Conservation (phyloP, 2,329 filamentous ascomycete genomes). For the Lasiodiplodia theobromae region DNA sequence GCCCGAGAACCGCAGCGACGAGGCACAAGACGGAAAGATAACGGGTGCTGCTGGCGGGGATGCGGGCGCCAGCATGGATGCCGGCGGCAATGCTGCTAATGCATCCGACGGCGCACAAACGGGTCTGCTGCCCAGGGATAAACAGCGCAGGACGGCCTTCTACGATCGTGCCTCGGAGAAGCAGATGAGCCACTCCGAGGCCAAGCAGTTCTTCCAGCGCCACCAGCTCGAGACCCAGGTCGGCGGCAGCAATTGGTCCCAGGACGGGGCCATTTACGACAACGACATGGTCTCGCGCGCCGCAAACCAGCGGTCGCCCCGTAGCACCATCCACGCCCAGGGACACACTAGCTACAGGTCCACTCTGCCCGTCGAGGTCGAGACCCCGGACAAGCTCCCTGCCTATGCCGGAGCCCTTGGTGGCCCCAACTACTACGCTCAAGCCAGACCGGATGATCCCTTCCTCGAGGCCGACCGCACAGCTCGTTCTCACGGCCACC, state of each 20-base stretch:
- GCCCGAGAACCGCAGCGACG: slow-evolving; percentile 33
- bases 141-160: slow-evolving; percentile 77
- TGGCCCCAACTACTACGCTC: slow-evolving; percentile 34
- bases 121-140: slow-evolving; percentile 56
- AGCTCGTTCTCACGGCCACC: slow-evolving; percentile 57
- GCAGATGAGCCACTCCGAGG: slow-evolving; percentile 91
- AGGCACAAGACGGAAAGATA: slow-evolving; percentile 33
- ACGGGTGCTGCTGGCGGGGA: slow-evolving; percentile 10
- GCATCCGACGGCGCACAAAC: slow-evolving; percentile 37
- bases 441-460: slow-evolving; percentile 35
- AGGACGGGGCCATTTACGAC: slow-evolving; percentile 49
- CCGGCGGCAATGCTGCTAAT: slow-evolving; percentile 35
- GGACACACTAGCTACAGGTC: slow-evolving; percentile 34
- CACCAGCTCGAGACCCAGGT: slow-evolving; percentile 71
- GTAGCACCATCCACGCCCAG: slow-evolving; percentile 39
- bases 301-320: slow-evolving; percentile 52
- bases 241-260: slow-evolving; percentile 46
- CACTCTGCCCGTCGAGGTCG: slow-evolving; percentile 45
- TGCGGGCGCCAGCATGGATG: slow-evolving; percentile 36
- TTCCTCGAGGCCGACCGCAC: slow-evolving; percentile 56
- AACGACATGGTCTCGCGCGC: slow-evolving; percentile 46
- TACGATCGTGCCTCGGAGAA: slow-evolving; percentile 95
- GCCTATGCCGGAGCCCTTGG: slow-evolving; percentile 34
- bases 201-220: slow-evolving; percentile 94
- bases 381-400: slow-evolving; percentile 42